A percentile compares a stretch with the other conserved stretches of the same genome.
Evolutionary conservation across 192 early-diverging fungal species (phyloP).

Genomic region (Lobosporangium transversale): DNA sequence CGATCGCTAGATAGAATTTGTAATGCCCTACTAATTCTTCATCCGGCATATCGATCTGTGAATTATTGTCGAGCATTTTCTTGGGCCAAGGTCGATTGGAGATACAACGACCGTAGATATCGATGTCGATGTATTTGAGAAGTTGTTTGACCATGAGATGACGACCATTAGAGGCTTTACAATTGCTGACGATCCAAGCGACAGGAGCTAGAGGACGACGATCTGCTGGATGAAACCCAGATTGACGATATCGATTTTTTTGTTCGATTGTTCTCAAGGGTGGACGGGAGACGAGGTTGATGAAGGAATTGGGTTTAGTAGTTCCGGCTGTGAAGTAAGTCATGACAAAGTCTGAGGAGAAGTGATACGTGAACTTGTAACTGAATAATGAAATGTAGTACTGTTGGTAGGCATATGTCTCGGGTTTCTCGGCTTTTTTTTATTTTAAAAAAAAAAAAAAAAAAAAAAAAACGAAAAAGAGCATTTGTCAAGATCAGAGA

Average conservation of each 20-base stretch:
- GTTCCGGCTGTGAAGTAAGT: conserved; percentile 11
- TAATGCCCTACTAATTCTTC: conserved; percentile 2
- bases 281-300: conserved; percentile 16
- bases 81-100: conserved; percentile 13
- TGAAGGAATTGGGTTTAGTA: neutral
- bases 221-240: conserved; percentile 15
- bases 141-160: conserved; percentile 42
- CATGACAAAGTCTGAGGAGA: conserved; percentile 18
- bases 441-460: neutral
- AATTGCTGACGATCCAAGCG: conserved; percentile 47
- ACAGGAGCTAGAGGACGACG: conserved; percentile 20
- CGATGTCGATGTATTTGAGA: conserved; percentile 30
- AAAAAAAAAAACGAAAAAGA: neutral
- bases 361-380: conserved; percentile 14
- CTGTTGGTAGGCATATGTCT: neutral
- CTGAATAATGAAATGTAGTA: neutral
- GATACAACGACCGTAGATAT: conserved; percentile 40
- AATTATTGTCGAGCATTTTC: neutral
- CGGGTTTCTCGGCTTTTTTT: conserved; percentile 13
- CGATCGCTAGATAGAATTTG: conserved; percentile 38
- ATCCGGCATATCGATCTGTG: neutral
- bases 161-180: conserved; percentile 20
- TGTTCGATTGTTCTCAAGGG: neutral
- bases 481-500: neutral
- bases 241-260: conserved; percentile 3